A percentile compares a stretch with the other conserved stretches of the same genome.
These are phyloP conservation scores for Triangularia verruculosa DNA, from an alignment of 2,329 filamentous ascomycete genomes.

Conservation along the genomic window DNA sequence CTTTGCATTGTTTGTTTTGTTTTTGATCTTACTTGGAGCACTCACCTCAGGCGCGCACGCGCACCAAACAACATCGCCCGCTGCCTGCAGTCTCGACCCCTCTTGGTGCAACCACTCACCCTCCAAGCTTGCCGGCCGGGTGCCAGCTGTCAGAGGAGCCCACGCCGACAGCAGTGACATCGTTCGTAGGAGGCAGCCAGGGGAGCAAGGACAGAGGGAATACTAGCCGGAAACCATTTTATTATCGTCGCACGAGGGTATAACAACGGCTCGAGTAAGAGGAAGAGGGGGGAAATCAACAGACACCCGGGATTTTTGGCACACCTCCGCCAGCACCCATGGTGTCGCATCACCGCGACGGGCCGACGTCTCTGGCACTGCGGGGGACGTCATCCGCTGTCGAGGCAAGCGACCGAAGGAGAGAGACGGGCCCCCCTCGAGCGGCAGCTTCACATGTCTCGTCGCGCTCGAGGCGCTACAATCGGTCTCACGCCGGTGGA, in stretches of 20 bases:
- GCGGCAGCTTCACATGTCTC: slow-evolving; percentile 26
- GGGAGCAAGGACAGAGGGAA: background rate
- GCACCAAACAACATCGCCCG: background rate
- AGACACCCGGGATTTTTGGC: slow-evolving; percentile 2
- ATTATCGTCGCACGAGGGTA: background rate
- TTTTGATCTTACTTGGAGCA: background rate
- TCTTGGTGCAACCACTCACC: slow-evolving; percentile 17
- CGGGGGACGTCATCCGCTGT: slow-evolving; percentile 35
- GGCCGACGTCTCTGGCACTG: slow-evolving; percentile 33
- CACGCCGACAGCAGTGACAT: slow-evolving; percentile 7
- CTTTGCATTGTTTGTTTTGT: background rate
- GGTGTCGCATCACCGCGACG: slow-evolving; percentile 34
- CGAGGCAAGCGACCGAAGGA: slow-evolving; percentile 27
- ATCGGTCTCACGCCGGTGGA: slow-evolving; percentile 76
- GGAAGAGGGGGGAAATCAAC: slow-evolving; percentile 1
- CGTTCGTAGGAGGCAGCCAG: slow-evolving; percentile 22
- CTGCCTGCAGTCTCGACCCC: slow-evolving; percentile 19
- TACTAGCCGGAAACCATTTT: background rate
- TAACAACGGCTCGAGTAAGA: background rate
- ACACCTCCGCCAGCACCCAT: slow-evolving; percentile 27
- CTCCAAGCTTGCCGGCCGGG: slow-evolving; percentile 15
- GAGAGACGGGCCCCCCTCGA: slow-evolving; percentile 9
- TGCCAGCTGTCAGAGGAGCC: slow-evolving; percentile 23
- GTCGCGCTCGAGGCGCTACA: slow-evolving; percentile 54
- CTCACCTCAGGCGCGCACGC: background rate